Evolutionary conservation across 495 filamentous ascomycete genomes (phyloP).

Genomic region (Talaromyces stipitatus): DNA sequence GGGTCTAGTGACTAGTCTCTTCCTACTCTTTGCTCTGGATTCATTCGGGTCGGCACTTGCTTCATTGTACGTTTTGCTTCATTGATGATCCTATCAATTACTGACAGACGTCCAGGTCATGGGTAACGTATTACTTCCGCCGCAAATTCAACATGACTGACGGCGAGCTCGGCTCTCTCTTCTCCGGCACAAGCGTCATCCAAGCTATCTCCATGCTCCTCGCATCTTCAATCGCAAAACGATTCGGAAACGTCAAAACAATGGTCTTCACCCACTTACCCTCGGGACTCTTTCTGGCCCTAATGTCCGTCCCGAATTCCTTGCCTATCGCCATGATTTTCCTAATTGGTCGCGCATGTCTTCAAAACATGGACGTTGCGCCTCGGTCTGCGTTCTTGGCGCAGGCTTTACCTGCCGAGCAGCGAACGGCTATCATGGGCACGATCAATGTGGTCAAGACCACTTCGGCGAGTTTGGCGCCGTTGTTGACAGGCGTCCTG

Average conservation of each 20-base stretch:
- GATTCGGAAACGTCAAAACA: slow-evolving; percentile 73
- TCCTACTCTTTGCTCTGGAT: slow-evolving; percentile 71
- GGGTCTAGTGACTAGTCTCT: slow-evolving; percentile 58
- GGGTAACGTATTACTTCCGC: slow-evolving; percentile 72
- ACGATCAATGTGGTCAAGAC: slow-evolving; percentile 63
- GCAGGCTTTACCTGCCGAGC: slow-evolving; percentile 58
- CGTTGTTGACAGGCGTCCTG: slow-evolving; percentile 62
- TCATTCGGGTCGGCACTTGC: slow-evolving; percentile 73
- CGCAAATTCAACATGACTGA: slow-evolving; percentile 64
- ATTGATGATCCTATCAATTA: not conserved
- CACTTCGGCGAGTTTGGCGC: slow-evolving; percentile 52
- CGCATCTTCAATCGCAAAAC: slow-evolving; percentile 64
- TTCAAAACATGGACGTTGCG: slow-evolving; percentile 75
- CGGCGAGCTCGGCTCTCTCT: slow-evolving; percentile 63
- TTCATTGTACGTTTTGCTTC: slow-evolving; percentile 41
- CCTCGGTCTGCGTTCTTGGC: slow-evolving; percentile 76
- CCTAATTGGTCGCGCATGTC: slow-evolving; percentile 60
- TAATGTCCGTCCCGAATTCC: slow-evolving; percentile 55
- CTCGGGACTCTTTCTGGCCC: slow-evolving; percentile 60
- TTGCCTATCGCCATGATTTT: slow-evolving; percentile 52
- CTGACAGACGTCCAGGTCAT: slow-evolving; percentile 32
- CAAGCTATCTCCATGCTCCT: slow-evolving; percentile 62
- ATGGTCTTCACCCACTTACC: slow-evolving; percentile 87
- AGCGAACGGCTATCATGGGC: slow-evolving; percentile 75
- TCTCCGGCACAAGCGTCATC: slow-evolving; percentile 59